phyloP scores from a whole-genome alignment of 139 green algal genomes.

The Haematococcus sp. region DNA sequence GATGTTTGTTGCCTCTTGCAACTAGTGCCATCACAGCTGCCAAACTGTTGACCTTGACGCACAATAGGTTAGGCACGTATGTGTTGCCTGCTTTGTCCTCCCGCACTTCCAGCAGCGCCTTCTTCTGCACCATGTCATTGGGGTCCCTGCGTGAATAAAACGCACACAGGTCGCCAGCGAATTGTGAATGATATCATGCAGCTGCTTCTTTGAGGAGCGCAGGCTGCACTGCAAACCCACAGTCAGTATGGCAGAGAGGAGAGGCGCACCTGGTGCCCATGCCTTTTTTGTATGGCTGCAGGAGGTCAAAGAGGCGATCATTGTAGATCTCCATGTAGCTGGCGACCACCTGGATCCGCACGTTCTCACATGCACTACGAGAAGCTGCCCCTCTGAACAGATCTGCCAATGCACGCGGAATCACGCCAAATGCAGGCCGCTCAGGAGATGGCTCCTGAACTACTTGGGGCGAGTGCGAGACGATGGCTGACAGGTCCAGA shows the following conservation, averaged over 20 bases:
- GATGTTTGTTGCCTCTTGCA: slow-evolving; percentile 38
- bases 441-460: too few relatives aligned
- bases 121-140: slow-evolving; percentile 36
- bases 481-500: background rate
- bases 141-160: slow-evolving; percentile 19
- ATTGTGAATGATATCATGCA: background rate
- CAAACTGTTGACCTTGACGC: slow-evolving; percentile 42
- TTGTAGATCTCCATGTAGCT: slow-evolving; percentile 81
- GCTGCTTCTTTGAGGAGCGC: background rate
- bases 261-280: slow-evolving; percentile 28
- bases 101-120: slow-evolving; percentile 50
- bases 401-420: slow-evolving; percentile 53
- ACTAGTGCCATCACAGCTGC: slow-evolving; percentile 16
- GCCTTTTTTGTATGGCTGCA: slow-evolving; percentile 64
- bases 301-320: slow-evolving; percentile 66
- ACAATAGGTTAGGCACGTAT: slow-evolving; percentile 50
- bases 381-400: slow-evolving; percentile 38
- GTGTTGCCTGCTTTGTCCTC: slow-evolving; percentile 39
- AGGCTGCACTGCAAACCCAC: background rate
- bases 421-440: slow-evolving; percentile 35
- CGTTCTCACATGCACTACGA: background rate
- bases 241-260: background rate
- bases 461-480: background rate
- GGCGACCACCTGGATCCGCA: slow-evolving; percentile 19
- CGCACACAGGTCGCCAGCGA: background rate